Evolutionary conservation across 1,139 yeast genomes (phyloP).

Genomic region (Sporopachydermia cereana): DNA sequence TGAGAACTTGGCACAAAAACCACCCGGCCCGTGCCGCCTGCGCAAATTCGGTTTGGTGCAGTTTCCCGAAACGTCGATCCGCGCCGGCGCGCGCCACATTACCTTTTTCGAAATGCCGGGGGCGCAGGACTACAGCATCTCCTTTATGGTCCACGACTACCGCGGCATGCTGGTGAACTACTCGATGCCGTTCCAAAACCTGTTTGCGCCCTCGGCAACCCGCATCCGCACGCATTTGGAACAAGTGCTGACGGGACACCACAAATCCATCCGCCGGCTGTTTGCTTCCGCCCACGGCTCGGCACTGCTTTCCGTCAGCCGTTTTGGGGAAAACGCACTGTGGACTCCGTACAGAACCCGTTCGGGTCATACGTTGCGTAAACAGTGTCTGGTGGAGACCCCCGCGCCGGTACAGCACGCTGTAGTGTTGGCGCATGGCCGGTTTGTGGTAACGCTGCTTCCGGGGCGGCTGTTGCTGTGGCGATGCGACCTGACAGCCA

Average conservation of each 20-base stretch:
- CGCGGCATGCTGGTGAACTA: constrained; percentile 39
- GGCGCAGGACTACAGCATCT: neutral
- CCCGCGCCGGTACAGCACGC: constrained; percentile 35
- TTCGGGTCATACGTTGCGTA: constrained; percentile 21
- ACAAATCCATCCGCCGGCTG: constrained; percentile 60
- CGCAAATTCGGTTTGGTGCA: constrained; percentile 15
- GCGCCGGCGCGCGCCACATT: neutral
- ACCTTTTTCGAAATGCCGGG: constrained; percentile 15
- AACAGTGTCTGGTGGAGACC: constrained; percentile 23
- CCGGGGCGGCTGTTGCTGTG: constrained; percentile 41
- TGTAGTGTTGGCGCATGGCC: constrained; percentile 44
- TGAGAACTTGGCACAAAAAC: constrained; percentile 38
- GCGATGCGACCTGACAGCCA: constrained; percentile 17
- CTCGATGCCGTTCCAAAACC: constrained; percentile 26
- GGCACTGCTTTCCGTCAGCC: constrained; percentile 39
- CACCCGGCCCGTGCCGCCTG: constrained; percentile 21
- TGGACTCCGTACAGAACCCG: constrained; percentile 36
- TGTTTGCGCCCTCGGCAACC: constrained; percentile 20
- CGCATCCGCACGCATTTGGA: constrained; percentile 18
- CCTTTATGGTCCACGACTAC: constrained; percentile 36
- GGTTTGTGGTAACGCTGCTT: constrained; percentile 34
- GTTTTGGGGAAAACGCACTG: constrained; percentile 48
- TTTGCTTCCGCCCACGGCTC: constrained; percentile 54
- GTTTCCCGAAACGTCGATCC: neutral
- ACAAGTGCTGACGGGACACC: constrained; percentile 72